Conservation (phyloP, 2,329 filamentous ascomycete species). For the Phialocephala sp. region DNA sequence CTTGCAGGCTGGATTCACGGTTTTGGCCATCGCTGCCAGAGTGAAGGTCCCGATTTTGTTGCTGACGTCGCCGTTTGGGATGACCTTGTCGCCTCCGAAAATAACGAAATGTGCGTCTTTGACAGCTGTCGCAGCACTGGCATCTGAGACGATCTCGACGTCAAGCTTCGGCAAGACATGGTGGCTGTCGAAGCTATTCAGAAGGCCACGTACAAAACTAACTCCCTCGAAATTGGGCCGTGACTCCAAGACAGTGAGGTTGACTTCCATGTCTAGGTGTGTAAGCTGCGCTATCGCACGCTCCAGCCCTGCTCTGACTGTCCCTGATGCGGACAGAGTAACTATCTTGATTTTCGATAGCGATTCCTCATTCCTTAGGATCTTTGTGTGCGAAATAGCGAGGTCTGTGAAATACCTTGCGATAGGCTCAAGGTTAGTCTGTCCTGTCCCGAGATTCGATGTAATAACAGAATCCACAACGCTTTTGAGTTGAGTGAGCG, state of each 20-base stretch:
- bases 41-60: slow-evolving; percentile 72
- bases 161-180: slow-evolving; percentile 31
- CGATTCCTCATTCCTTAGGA: neutral
- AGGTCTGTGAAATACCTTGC: slow-evolving; percentile 20
- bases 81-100: slow-evolving; percentile 69
- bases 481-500: slow-evolving; percentile 13
- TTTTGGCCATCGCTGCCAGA: slow-evolving; percentile 59
- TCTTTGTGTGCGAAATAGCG: neutral
- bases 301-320: slow-evolving; percentile 56
- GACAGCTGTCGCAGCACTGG: slow-evolving; percentile 60
- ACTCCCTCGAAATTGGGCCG: slow-evolving; percentile 70
- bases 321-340: slow-evolving; percentile 68
- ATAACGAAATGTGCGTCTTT: slow-evolving; percentile 61
- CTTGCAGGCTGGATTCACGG: slow-evolving; percentile 52
- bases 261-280: slow-evolving; percentile 47
- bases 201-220: slow-evolving; percentile 54
- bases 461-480: slow-evolving; percentile 34
- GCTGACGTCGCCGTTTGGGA: slow-evolving; percentile 60
- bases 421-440: slow-evolving; percentile 20
- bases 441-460: slow-evolving; percentile 26
- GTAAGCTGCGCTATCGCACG: slow-evolving; percentile 45
- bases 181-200: slow-evolving; percentile 36
- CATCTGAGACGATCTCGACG: slow-evolving; percentile 58
- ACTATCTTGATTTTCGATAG: slow-evolving; percentile 51
- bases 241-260: slow-evolving; percentile 69